Evolutionary conservation across 805 yeast species (phyloP), one percentile per base, ranked within the genome.

Genomic region (Saccharomyces jurei): DNA sequence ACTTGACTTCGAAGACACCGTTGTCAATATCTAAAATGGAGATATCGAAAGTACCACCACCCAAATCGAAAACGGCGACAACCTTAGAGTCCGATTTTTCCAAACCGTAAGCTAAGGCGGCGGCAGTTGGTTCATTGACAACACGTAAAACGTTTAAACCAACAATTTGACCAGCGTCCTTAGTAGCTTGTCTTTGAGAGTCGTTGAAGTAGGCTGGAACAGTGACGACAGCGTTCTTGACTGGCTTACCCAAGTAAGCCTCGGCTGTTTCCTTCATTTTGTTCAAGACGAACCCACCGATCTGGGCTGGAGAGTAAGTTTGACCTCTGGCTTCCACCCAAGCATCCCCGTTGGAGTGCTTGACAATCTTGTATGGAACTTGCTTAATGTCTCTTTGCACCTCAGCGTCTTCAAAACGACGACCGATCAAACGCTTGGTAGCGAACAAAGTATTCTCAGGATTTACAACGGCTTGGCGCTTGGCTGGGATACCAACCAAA

Each of bases 251-350:
- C 65, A 89, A 78, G 79, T 87, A 86, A 60, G 88, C 84, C 76
- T 89, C 96, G 62, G 97, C 97, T 63, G 97, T 91, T 80, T 91
- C 97, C 84, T 90, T 91, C 97, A 90, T 91, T 82, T 90, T 91
- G 83, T 88, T 89, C 69, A 90, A 82, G 61, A 90, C 80, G 69
- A 90, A 88, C 54, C 97, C 96, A 68, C 97, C 97, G 65, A 90
- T 87, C 75, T 90, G 97, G 56, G 95, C 91, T 53, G 97, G 97
- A 51, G 97, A 90, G 80, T 90, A 91, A 60, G 78, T 76, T 72
- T 87, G 82, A 63, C 92, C 95, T 64, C 89, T 82, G 58, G 95
- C 90, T 78, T 89, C 89, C 55, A 90, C 83, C 96, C 97, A 90
- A 55, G 97, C 97, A 71, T 91, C 97, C 62, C 97, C 97, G 71